Evolutionary conservation across 305 asterid species (phyloP), one percentile per base, ranked within the genome.

Genomic region (Solanum chacoense): DNA sequence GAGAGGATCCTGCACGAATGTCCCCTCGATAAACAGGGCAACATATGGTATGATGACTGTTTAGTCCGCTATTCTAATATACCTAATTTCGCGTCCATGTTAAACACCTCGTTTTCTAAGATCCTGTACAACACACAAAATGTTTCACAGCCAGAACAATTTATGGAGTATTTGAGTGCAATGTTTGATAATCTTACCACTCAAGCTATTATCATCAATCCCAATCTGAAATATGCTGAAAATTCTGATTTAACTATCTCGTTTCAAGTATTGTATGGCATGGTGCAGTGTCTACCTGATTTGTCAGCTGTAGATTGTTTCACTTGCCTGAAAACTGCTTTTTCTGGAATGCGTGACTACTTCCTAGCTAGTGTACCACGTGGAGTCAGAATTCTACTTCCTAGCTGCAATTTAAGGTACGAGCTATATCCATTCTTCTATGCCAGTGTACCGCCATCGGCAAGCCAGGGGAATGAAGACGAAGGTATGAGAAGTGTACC

Each of bases 271-370:
- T 24, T 80, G 59, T 29, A 80, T 22, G 77, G 71, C 13, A 40
- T 88, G 87, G 89, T 81, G 79, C 89, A 65, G 72, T 88, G 89
- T 85, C 55, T 74, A 72, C 85, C 86, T 71, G 74, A 67, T 80
- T 85, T 88, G 45, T 88, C 89, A 28, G 8, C 26, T 11, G 20
- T 0, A 12, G 83, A 78, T 67, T 88, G 87, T 67, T 2, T 10
- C 50, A 20, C 26, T 11, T 88, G 89, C 76, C 71, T 88, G 36
- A 1, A 28, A 2, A 11, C 1, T 37, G 87, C 55, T 80, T n/a
- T 0, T 4, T 40, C 16, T 24, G 7, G 0, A 45, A 42, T 42
- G 4, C 1, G 55, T 37, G 0, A 37, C 42, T 6, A 0, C 36
- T 0, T 20, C 6, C 40, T 16, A 79, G 78, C 76, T 88, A 37